Percentiles rank a stretch among this genome's conserved stretches.
Evolutionary conservation across 2,329 filamentous ascomycete genomes (phyloP).

Genomic region (Coniochaeta sp.): DNA sequence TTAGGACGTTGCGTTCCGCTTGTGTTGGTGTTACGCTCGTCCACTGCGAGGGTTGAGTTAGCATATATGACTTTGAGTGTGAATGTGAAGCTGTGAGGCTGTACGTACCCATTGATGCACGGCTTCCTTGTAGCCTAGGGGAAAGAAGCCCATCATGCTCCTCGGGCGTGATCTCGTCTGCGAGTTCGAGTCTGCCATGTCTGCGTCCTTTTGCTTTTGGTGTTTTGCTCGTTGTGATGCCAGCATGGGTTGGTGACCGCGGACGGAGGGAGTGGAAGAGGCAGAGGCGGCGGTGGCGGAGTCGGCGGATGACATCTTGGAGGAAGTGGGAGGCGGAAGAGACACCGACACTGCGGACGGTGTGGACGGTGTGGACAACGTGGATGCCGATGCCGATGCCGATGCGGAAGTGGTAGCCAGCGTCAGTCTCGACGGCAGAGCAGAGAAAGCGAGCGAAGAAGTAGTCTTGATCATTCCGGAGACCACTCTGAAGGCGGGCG

Average conservation of each 20-base stretch:
- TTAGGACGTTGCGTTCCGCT: conserved; percentile 84
- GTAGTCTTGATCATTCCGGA: conserved; percentile 1
- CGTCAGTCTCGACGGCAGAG: neutral
- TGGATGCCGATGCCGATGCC: neutral
- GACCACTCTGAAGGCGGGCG: neutral
- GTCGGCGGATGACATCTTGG: conserved; percentile 21
- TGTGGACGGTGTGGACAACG: neutral
- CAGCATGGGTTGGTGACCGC: conserved; percentile 15
- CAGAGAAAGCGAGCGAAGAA: neutral
- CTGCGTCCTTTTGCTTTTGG: conserved; percentile 5
- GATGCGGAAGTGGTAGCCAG: neutral
- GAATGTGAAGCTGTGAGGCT: neutral
- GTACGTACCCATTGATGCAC: conserved; percentile 84
- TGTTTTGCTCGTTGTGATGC: conserved; percentile 12
- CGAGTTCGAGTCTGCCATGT: neutral
- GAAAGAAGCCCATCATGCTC: conserved; percentile 60
- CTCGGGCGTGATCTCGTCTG: conserved; percentile 11
- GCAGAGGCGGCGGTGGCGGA: conserved; percentile 10
- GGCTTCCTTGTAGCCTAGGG: conserved; percentile 84
- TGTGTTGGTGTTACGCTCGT: conserved; percentile 70
- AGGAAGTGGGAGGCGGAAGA: neutral
- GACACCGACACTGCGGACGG: neutral
- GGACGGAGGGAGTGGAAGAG: neutral
- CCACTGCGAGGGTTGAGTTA: conserved; percentile 53
- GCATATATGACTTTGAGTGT: neutral